Conservation (phyloP, 805 yeast species). For the Pichia nakasei region DNA sequence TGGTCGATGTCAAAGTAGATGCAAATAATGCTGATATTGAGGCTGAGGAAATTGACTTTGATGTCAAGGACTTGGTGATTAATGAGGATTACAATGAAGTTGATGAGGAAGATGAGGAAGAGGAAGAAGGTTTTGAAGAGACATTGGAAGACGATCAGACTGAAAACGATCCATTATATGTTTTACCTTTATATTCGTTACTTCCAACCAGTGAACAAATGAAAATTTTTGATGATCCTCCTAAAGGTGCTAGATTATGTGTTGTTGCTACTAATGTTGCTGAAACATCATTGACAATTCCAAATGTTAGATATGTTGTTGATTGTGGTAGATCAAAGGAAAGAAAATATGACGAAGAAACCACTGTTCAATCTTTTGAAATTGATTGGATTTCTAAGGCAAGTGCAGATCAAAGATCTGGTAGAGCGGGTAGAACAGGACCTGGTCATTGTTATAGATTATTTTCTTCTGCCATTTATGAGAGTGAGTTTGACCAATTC, state of each 20-base stretch:
- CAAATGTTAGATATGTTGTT: slow-evolving; percentile 88
- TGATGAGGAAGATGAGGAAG: slow-evolving; percentile 41
- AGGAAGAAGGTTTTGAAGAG: slow-evolving; percentile 68
- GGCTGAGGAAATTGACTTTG: slow-evolving; percentile 79
- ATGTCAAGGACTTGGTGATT: slow-evolving; percentile 29
- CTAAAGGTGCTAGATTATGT: slow-evolving; percentile 77
- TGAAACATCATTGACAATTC: slow-evolving; percentile 94
- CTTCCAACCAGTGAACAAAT: slow-evolving; percentile 93
- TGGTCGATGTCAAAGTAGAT: slow-evolving; percentile 39
- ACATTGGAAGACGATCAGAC: slow-evolving; percentile 61
- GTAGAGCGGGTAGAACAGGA: slow-evolving; percentile 90
- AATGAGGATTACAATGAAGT: slow-evolving; percentile 33
- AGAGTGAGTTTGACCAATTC: slow-evolving; percentile 75
- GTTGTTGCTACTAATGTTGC: slow-evolving; percentile 97
- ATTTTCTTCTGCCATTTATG: slow-evolving; percentile 89
- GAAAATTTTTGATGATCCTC: slow-evolving; percentile 83
- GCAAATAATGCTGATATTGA: slow-evolving; percentile 64
- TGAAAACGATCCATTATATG: slow-evolving; percentile 72
- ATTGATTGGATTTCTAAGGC: slow-evolving; percentile 92
- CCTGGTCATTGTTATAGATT: slow-evolving; percentile 96
- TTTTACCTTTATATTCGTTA: slow-evolving; percentile 84
- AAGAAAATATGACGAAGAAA: slow-evolving; percentile 67
- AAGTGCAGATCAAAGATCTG: slow-evolving; percentile 79
- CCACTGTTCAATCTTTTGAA: slow-evolving; percentile 89
- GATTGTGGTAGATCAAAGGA: slow-evolving; percentile 95